Percentiles rank a stretch among this genome's conserved stretches.
phyloP scores from a whole-genome alignment of 495 filamentous ascomycete species.

The Penicillium maclennaniae region DNA sequence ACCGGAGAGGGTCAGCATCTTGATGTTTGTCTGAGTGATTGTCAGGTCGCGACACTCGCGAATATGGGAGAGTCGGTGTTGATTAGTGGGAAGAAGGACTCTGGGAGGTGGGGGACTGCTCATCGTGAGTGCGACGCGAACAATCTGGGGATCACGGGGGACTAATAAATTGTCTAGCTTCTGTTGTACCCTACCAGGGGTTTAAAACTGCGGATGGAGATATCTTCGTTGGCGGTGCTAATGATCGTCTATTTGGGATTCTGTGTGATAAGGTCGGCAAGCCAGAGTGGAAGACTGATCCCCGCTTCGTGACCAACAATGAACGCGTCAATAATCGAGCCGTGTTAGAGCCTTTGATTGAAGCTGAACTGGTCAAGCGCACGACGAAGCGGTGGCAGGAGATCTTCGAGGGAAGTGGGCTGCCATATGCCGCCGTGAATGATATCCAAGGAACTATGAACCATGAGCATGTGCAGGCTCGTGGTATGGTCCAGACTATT shows the following conservation, averaged over 20 bases:
- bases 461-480: conserved; percentile 74
- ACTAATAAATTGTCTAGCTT: conserved; percentile 48
- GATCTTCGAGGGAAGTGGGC: conserved; percentile 75
- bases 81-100: conserved; percentile 79
- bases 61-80: conserved; percentile 89
- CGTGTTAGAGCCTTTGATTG: conserved; percentile 69
- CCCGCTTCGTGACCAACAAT: conserved; percentile 72
- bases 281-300: conserved; percentile 70
- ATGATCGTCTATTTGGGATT: conserved; percentile 84
- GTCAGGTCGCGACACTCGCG: conserved; percentile 82
- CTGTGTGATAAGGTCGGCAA: conserved; percentile 71
- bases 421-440: conserved; percentile 92
- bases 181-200: conserved; percentile 86
- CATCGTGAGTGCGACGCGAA: conserved; percentile 59
- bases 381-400: conserved; percentile 84
- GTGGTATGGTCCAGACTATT: conserved; percentile 80
- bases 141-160: neutral
- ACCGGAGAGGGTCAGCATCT: conserved; percentile 82
- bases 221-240: conserved; percentile 85
- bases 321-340: conserved; percentile 70
- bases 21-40: conserved; percentile 83
- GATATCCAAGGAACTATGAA: conserved; percentile 76
- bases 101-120: conserved; percentile 85
- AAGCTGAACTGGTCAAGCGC: conserved; percentile 63
- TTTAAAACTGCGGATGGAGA: conserved; percentile 88